Percentiles rank a stretch among this genome's conserved stretches.
Conservation (phyloP, 768 basidiomycete species). For the Trametes villosa region DNA sequence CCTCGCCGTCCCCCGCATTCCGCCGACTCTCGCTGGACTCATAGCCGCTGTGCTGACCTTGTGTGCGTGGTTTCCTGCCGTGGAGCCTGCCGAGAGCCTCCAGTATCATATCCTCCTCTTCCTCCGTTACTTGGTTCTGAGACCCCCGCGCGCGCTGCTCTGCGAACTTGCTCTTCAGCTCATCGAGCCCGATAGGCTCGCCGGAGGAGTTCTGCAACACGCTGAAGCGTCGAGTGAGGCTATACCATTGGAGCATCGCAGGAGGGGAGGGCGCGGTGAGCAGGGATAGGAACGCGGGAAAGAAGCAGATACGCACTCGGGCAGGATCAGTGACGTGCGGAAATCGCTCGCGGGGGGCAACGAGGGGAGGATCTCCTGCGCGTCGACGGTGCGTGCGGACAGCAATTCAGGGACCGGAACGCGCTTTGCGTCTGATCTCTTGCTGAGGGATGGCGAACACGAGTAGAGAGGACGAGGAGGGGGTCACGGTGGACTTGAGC, state of each 20-base stretch:
- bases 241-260: conserved; percentile 40
- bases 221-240: conserved; percentile 82
- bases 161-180: conserved; percentile 68
- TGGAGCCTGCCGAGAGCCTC: conserved; percentile 67
- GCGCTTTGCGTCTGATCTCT: conserved; percentile 75
- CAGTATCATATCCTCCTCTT: conserved; percentile 84
- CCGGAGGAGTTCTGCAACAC: conserved; percentile 72
- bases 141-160: conserved; percentile 75
- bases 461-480: conserved; percentile 10
- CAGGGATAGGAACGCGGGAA: conserved; percentile 18
- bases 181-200: conserved; percentile 66
- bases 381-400: conserved; percentile 26
- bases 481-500: conserved; percentile 11
- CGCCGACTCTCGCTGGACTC: conserved; percentile 21
- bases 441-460: conserved; percentile 48
- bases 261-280: conserved; percentile 21
- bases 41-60: conserved; percentile 13
- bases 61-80: conserved; percentile 35
- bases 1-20: conserved; percentile 8
- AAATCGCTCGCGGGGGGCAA: conserved; percentile 77
- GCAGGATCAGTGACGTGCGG: conserved; percentile 84
- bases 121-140: conserved; percentile 72
- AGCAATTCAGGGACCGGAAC: conserved; percentile 43
- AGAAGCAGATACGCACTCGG: conserved; percentile 63
- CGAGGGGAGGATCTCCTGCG: conserved; percentile 50